Percentiles rank a stretch among this genome's conserved stretches.
Conservation (phyloP, 106 monocot species). For the Dioscorea alata region DNA sequence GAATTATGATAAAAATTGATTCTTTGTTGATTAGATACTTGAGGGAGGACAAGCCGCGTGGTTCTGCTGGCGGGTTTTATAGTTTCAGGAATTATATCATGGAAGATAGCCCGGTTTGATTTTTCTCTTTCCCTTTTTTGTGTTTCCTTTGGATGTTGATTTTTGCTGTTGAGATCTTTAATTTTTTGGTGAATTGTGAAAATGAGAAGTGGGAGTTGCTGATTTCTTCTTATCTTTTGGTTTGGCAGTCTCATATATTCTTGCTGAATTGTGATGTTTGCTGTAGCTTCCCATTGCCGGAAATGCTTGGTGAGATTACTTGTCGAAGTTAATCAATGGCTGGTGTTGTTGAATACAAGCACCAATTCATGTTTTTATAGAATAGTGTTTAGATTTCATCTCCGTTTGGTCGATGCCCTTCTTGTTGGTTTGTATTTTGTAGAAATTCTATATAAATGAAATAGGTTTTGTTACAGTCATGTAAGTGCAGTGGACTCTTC, state of each 20-base stretch:
- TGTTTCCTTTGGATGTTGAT: too few species aligned
- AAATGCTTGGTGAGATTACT: conserved; percentile 75
- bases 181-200: too few species aligned
- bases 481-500: too few species aligned
- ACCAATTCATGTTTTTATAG: background rate
- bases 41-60: conserved; percentile 92
- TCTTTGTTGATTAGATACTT: conserved; percentile 53
- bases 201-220: too few species aligned
- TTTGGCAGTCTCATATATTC: conserved; percentile 85
- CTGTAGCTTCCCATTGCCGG: conserved; percentile 85
- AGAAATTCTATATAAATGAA: background rate
- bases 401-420: too few species aligned
- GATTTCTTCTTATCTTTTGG: background rate
- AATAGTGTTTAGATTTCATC: too few species aligned
- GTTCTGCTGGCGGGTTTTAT: conserved; percentile 92
- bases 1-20: too few species aligned
- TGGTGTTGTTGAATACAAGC: too few species aligned
- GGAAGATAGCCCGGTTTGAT: conserved; percentile 80
- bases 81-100: conserved; percentile 81
- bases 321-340: too few species aligned
- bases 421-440: too few species aligned
- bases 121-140: background rate
- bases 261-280: conserved; percentile 98
- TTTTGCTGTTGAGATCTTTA: too few species aligned
- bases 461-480: too few species aligned